These are phyloP conservation scores for Aegilops bicornis DNA, from an alignment of 176 grass and related monocot species.

Conservation along the genomic window DNA sequence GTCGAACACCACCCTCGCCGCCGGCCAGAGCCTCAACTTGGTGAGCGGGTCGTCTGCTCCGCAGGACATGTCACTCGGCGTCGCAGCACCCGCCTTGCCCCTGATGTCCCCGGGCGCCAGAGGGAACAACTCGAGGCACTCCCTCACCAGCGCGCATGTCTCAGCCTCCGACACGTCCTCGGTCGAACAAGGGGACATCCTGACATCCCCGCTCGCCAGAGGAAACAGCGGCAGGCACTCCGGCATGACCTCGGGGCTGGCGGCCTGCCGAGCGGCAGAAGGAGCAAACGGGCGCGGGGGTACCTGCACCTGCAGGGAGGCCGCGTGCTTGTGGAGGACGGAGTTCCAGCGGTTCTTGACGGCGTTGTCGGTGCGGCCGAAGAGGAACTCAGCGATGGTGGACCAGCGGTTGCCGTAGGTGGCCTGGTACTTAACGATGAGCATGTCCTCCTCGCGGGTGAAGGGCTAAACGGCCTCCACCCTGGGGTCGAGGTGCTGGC, in stretches of 20 bases:
- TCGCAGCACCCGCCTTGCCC: background rate
- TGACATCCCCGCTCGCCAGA: too few species aligned
- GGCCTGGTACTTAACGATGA: conserved; percentile 28
- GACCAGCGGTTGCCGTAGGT: conserved; percentile 61
- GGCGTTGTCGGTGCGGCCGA: conserved; percentile 80
- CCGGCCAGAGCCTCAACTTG: conserved; percentile 13
- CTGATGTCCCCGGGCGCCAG: background rate
- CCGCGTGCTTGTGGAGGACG: conserved; percentile 40
- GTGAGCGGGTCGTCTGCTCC: background rate
- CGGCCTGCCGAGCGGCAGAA: background rate
- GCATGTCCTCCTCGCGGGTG: conserved; percentile 32
- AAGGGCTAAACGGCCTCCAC: too few species aligned
- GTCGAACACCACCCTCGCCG: background rate
- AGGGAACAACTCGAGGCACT: conserved; percentile 2
- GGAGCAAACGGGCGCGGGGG: background rate
- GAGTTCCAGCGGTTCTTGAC: conserved; percentile 90
- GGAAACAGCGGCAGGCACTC: conserved; percentile 5
- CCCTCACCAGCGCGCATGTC: background rate
- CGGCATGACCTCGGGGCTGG: background rate
- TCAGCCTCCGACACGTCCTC: background rate
- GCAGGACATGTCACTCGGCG: background rate
- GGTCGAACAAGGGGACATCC: too few species aligned
- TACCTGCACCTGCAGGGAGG: background rate
- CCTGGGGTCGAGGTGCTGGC: conserved; percentile 51
- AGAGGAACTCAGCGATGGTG: conserved; percentile 62